A percentile compares a stretch with the other conserved stretches of the same genome.
These are phyloP conservation scores for Cyclotella kingstonii DNA, from an alignment of 108 stramenopile genomes.

Conservation along the genomic window DNA sequence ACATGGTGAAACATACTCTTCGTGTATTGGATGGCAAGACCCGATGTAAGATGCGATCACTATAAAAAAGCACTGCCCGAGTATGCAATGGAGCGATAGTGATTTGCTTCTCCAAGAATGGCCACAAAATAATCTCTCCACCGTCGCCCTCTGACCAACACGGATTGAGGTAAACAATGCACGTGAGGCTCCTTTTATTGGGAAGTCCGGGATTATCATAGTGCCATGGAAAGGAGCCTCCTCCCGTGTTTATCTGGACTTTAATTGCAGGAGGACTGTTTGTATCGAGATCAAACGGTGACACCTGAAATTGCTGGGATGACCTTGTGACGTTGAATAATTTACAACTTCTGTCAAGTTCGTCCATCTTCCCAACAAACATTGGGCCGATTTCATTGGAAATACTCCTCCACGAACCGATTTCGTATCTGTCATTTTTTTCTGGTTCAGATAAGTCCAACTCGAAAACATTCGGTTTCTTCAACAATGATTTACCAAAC, in stretches of 20 bases:
- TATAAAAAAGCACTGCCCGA: constrained; percentile 36
- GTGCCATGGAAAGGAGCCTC: constrained; percentile 33
- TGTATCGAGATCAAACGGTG: constrained; percentile 20
- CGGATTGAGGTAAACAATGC: constrained; percentile 45
- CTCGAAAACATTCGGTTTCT: constrained; percentile 33
- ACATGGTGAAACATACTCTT: constrained; percentile 35
- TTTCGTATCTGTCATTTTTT: not conserved
- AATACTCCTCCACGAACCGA: constrained; percentile 23
- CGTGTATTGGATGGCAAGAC: constrained; percentile 23
- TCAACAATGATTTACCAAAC: constrained; percentile 16
- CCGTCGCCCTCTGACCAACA: constrained; percentile 42
- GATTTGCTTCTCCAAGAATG: constrained; percentile 18
- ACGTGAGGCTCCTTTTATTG: constrained; percentile 39
- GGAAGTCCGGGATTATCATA: constrained; percentile 42
- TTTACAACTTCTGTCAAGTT: constrained; percentile 10
- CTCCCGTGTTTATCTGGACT: constrained; percentile 30
- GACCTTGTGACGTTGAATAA: not conserved
- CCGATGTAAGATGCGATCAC: constrained; percentile 29
- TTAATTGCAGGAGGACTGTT: constrained; percentile 22
- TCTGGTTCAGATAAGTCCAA: constrained; percentile 17
- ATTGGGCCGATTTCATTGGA: constrained; percentile 14
- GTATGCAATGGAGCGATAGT: constrained; percentile 27
- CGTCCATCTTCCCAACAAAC: constrained; percentile 20
- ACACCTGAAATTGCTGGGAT: not conserved
- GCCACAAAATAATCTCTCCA: constrained; percentile 35